Evolutionary conservation across 208 protist genomes (phyloP), one percentile per base, ranked within the genome.

Genomic region (Crithidia bombi): DNA sequence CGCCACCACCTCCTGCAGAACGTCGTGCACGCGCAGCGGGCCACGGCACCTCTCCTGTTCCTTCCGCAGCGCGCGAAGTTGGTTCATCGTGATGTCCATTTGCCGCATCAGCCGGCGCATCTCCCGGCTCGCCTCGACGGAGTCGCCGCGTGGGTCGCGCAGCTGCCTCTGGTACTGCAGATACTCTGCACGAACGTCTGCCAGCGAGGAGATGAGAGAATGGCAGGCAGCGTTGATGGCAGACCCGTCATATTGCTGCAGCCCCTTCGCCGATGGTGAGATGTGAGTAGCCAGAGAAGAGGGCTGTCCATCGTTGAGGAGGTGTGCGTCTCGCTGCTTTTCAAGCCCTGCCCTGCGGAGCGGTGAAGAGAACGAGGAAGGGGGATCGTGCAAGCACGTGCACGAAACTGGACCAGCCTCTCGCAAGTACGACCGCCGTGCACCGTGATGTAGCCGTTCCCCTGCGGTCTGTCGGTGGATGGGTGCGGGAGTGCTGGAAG

Each of bases 11-110:
- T 92, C 78, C 54, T 81, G 64, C 77, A 96, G 52, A 71, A 92
- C 79, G 39, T 93, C 85, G 43, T 84, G 74, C 52, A 88, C 49
- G 23, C 70, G 78, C 63, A 90, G 71, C 32, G 80, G 61, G 43
- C 83, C 75, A 33, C 68, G 67, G 51, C 83, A 68, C 36, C 74
- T 56, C 5, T 63, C 65, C 68, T 93, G 82, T 66, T 86, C 75
- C 36, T 64, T 66, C 12, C 86, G 86, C 58, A 96, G 62, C 21
- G 69, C 54, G 21, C 79, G 82, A 14, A 93, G 39, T 78, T 96
- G 91, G 26, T 75, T 73, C 9, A 81, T 56, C 62, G 89, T 93
- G 41, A 74, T 51, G 51, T 96, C 91, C 30, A 93, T 79, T 21
- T 52, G 63, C 26, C 46, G 61, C 80, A 96, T 83, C 14, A 87